Evolutionary conservation across 2,329 filamentous ascomycete species (phyloP), one percentile per base, ranked within the genome.

Genomic region (Botrytis paeoniae): DNA sequence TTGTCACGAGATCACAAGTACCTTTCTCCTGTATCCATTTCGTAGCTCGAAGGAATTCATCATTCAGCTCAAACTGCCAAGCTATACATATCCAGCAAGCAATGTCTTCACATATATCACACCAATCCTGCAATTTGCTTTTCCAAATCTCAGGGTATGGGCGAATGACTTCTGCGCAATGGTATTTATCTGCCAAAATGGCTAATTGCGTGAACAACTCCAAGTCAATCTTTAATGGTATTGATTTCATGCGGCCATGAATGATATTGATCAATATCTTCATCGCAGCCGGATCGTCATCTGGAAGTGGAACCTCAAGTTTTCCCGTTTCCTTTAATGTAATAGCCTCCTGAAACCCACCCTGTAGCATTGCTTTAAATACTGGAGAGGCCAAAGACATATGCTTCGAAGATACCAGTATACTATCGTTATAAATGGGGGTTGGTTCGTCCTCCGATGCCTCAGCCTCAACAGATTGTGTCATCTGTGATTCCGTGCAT

Each of bases 351-450:
- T 5, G 35, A 3, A 71, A 65, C 1, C 14, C 12, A 1, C 48
- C 61, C 16, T 71, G n/a, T 9, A 71, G 25, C 70, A 71, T 65
- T 10, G 61, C 70, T 14, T 60, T 66, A 3, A 71, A 71, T 9
- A 57, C 37, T 12, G 45, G 62, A 22, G 70, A 71, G 5, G 61
- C 70, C 12, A 71, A 20, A 35, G 22, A 32, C 70, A 71, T 64
- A 35, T 71, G 70, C 29, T 66, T 66, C 4, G 61, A 71, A 18
- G 70, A 71, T n/a, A 65, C 45, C 4, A 71, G 29, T 29, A 68
- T 39, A 2, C 5, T 22, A 22, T 37, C 41, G 5, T 20, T 51
- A 1, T 54, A 37, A 1, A 54, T 25, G 1, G 18, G 45, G 10
- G 8, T 12, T 7, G 43, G 35, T 1, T 54, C 18, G n/a, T 37